Conservation (phyloP, 495 filamentous ascomycete species). For the Aspergillus wentii region DNA sequence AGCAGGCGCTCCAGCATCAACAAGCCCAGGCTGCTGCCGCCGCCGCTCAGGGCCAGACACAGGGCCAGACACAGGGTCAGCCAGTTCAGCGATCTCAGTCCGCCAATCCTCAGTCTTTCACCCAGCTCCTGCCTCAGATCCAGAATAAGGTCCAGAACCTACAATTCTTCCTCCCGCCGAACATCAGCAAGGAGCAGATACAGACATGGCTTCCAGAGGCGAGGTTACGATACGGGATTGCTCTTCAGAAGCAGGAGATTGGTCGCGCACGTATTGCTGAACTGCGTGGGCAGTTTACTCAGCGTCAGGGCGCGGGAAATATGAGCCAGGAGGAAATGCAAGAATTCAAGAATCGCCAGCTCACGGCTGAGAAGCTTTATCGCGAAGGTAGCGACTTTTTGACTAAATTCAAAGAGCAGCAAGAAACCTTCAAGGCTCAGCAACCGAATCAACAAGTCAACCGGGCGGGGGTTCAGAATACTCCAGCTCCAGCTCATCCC, state of each 20-base stretch:
- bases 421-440: constrained; percentile 40
- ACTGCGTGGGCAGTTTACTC: constrained; percentile 30
- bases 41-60: constrained; percentile 29
- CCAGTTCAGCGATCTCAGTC: constrained; percentile 32
- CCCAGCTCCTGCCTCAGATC: constrained; percentile 38
- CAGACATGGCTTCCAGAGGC: constrained; percentile 47
- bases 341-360: constrained; percentile 37
- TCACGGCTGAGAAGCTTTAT: constrained; percentile 40
- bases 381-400: constrained; percentile 43
- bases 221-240: constrained; percentile 47
- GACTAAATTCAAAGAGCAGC: constrained; percentile 43
- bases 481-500: constrained; percentile 13
- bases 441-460: constrained; percentile 35
- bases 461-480: constrained; percentile 11
- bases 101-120: constrained; percentile 35
- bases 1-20: constrained; percentile 32
- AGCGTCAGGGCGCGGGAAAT: constrained; percentile 32
- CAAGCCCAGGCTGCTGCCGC: constrained; percentile 19
- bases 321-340: constrained; percentile 40
- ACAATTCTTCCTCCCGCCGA: constrained; percentile 43
- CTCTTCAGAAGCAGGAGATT: constrained; percentile 48
- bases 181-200: constrained; percentile 41
- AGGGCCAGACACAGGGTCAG: constrained; percentile 29
- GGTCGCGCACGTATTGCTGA: constrained; percentile 34
- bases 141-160: constrained; percentile 42